phyloP scores from a whole-genome alignment of 2,329 filamentous ascomycete species.

The Aspergillus fructus region DNA sequence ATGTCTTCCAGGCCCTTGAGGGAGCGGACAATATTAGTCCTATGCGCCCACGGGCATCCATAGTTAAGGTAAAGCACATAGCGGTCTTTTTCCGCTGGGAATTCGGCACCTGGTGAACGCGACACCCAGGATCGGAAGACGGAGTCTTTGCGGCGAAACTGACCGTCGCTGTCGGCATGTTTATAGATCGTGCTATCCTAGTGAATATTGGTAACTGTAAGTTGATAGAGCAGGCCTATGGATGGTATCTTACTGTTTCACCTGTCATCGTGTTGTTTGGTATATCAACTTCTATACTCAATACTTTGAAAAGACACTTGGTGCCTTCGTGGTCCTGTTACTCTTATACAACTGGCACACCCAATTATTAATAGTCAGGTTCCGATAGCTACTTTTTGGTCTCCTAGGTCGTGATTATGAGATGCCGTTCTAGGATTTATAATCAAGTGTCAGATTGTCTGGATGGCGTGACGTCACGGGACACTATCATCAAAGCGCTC shows the following conservation, averaged over 20 bases:
- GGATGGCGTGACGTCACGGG: background rate
- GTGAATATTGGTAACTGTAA: background rate
- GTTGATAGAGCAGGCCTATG: background rate
- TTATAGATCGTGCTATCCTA: slow-evolving; percentile 28
- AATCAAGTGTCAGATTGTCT: background rate
- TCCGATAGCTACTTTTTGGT: background rate
- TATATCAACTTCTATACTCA: background rate
- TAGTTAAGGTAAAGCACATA: slow-evolving; percentile 63
- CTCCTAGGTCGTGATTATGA: background rate
- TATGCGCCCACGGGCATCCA: slow-evolving; percentile 64
- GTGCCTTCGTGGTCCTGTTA: background rate
- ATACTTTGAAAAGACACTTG: background rate
- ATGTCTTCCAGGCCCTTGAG: slow-evolving; percentile 53
- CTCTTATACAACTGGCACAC: background rate
- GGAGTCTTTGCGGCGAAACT: slow-evolving; percentile 55
- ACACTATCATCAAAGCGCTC: background rate
- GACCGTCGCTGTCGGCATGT: slow-evolving; percentile 47
- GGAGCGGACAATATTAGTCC: slow-evolving; percentile 47
- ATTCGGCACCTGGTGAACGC: slow-evolving; percentile 50
- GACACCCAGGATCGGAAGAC: slow-evolving; percentile 59
- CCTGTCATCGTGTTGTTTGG: background rate
- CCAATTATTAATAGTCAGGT: background rate
- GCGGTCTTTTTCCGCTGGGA: slow-evolving; percentile 59
- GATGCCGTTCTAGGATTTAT: background rate
- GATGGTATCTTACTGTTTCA: background rate